Evolutionary conservation across 805 yeast genomes (phyloP).

Genomic region (Cyberlindnera galapagoensis): DNA sequence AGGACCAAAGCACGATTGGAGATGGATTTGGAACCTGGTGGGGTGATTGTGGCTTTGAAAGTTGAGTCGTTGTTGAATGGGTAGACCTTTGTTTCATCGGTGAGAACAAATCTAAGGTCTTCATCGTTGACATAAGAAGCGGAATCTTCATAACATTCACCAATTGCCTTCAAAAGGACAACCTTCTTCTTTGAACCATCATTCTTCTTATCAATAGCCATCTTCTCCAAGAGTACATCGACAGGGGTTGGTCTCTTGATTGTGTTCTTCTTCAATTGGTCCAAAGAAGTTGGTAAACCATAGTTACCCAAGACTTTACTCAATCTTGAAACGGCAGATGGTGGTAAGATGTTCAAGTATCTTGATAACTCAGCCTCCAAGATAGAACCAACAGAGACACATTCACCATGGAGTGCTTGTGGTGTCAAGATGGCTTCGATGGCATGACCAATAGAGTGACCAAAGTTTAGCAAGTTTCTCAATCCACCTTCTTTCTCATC

Average conservation of each 20-base stretch:
- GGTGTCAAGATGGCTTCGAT: slow-evolving; percentile 97
- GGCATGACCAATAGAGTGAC: slow-evolving; percentile 97
- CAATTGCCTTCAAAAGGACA: slow-evolving; percentile 77
- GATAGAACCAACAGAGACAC: slow-evolving; percentile 96
- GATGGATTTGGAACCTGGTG: slow-evolving; percentile 97
- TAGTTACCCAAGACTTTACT: slow-evolving; percentile 78
- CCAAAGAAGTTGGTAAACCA: slow-evolving; percentile 73
- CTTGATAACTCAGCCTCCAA: slow-evolving; percentile 94
- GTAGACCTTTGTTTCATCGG: slow-evolving; percentile 71
- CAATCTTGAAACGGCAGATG: slow-evolving; percentile 90
- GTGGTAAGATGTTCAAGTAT: slow-evolving; percentile 79
- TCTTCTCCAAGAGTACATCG: slow-evolving; percentile 65
- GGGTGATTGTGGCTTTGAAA: slow-evolving; percentile 44
- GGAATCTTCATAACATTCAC: slow-evolving; percentile 79
- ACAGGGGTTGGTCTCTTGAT: slow-evolving; percentile 70
- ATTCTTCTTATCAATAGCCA: slow-evolving; percentile 96
- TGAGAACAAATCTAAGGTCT: slow-evolving; percentile 72
- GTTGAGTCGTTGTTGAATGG: slow-evolving; percentile 36
- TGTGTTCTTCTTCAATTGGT: slow-evolving; percentile 59
- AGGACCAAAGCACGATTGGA: slow-evolving; percentile 90
- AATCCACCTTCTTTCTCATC: slow-evolving; percentile 96
- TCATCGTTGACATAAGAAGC: slow-evolving; percentile 82
- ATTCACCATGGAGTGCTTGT: slow-evolving; percentile 94
- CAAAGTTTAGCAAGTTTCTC: slow-evolving; percentile 88
- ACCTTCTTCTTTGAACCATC: slow-evolving; percentile 88